These are phyloP conservation scores for Hypoxylon trugodes DNA, from an alignment of 495 filamentous ascomycete species.

Conservation along the genomic window DNA sequence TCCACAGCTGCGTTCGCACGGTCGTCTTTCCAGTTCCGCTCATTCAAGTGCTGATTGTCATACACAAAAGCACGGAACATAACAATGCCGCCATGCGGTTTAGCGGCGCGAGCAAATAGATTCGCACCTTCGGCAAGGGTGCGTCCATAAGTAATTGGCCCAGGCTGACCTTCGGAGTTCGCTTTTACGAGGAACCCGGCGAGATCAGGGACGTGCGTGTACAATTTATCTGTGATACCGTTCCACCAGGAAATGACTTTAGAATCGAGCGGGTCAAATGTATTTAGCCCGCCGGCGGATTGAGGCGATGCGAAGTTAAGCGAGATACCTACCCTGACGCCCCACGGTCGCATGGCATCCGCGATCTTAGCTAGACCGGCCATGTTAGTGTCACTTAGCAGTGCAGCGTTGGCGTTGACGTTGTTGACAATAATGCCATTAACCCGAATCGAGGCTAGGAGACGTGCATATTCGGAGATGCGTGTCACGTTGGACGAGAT, in stretches of 20 bases:
- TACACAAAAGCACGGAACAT: slow-evolving; percentile 82
- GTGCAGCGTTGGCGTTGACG: slow-evolving; percentile 70
- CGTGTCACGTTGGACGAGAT: slow-evolving; percentile 67
- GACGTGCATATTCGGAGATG: slow-evolving; percentile 68
- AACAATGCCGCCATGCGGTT: slow-evolving; percentile 71
- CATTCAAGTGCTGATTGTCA: slow-evolving; percentile 60
- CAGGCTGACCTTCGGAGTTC: slow-evolving; percentile 77
- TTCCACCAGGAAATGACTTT: slow-evolving; percentile 69
- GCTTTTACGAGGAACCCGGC: slow-evolving; percentile 77
- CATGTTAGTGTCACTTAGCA: slow-evolving; percentile 65
- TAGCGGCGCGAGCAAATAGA: slow-evolving; percentile 67
- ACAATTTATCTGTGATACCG: slow-evolving; percentile 65
- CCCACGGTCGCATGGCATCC: slow-evolving; percentile 71
- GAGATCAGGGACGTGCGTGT: slow-evolving; percentile 69
- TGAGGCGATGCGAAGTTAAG: slow-evolving; percentile 74
- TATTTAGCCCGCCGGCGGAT: slow-evolving; percentile 61
- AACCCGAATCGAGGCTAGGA: slow-evolving; percentile 71
- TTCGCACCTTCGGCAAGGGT: slow-evolving; percentile 76
- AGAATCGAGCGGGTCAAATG: slow-evolving; percentile 71
- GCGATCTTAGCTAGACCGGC: slow-evolving; percentile 69
- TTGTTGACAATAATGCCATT: slow-evolving; percentile 77
- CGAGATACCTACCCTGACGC: slow-evolving; percentile 70
- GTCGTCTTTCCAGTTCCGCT: slow-evolving; percentile 69
- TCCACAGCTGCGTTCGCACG: slow-evolving; percentile 74
- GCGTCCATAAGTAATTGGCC: slow-evolving; percentile 73